Base-by-base conservation (phyloP, 495 filamentous ascomycete genomes). In the Tuber melanosporum region DNA sequence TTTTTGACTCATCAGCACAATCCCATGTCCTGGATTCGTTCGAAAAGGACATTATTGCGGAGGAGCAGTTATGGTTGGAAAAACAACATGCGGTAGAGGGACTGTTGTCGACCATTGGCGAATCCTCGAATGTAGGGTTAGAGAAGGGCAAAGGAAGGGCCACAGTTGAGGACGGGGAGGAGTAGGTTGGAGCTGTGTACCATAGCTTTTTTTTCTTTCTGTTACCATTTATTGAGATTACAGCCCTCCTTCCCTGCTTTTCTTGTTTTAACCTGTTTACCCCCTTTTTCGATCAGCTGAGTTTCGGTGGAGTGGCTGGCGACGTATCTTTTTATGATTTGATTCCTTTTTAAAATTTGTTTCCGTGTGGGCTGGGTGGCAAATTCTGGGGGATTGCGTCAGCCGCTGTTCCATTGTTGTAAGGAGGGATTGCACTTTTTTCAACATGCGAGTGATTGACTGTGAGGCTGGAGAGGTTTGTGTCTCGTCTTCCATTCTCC, bases 81-180 rank as follows among this genome's bases (percentile, higher is more conserved):
- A 78, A 66, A 62, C 72, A 43, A 45, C 73, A 20, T 36, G 78
- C 74, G 15, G 75, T 82, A 39, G 80, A 82, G 44, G 81, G 77
- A 12, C 17, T 82, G 57, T 69, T 82, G 36, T 70, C 49, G 42
- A 17, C 74, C 20, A 45, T 70, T 9, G 41, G 32, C 9, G 57
- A 36, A 66, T 66, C 57, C 1, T 17, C 57, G 1, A 36, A 36
- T 19, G 57, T 14, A 2, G 14, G 12, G 10, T n/a, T 1, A 12
- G 57, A 19, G 4, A 79, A 79, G 41, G 78, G 78, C 15, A 80
- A 80, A 45, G 78, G 71, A 32, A 80, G 79, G 15, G 78, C 52
- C 14, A 73, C 72, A 46, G 70, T 39, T 15, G 77, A 73, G 41
- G 62, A 70, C 36, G 73, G 26, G 36, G 52, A 26, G 41, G 77